phyloP scores from a whole-genome alignment of 2,329 filamentous ascomycete genomes.

The Leptographium wingfieldii region DNA sequence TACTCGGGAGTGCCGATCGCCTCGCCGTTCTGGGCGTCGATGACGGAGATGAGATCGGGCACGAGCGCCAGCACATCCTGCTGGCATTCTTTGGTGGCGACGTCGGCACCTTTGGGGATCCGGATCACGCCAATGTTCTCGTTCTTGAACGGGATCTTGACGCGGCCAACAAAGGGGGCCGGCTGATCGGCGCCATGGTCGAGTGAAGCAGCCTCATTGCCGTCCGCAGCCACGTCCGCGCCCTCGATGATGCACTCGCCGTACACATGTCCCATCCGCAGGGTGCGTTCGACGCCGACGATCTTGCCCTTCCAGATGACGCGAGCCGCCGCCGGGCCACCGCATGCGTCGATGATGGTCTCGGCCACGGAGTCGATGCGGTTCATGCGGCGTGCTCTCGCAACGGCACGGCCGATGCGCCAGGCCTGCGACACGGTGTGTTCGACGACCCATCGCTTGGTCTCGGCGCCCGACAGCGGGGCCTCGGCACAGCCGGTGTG shows the following conservation, averaged over 20 bases:
- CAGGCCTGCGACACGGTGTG: constrained; percentile 40
- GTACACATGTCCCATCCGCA: constrained; percentile 46
- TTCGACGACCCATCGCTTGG: constrained; percentile 36
- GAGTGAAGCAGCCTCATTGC: no score
- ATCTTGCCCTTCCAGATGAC: constrained; percentile 55
- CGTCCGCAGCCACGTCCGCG: constrained; percentile 19
- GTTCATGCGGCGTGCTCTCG: constrained; percentile 33
- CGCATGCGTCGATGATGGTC: constrained; percentile 44
- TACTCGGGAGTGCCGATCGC: constrained; percentile 40
- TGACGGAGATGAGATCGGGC: constrained; percentile 35
- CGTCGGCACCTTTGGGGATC: constrained; percentile 9
- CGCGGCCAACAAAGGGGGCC: constrained; percentile 25
- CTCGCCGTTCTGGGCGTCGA: constrained; percentile 34
- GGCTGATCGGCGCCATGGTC: background rate
- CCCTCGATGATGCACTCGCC: constrained; percentile 45
- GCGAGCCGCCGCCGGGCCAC: constrained; percentile 37
- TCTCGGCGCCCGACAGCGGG: constrained; percentile 35
- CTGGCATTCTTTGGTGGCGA: constrained; percentile 14
- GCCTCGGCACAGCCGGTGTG: constrained; percentile 35
- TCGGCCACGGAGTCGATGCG: constrained; percentile 42
- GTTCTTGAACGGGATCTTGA: constrained; percentile 62
- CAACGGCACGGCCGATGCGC: constrained; percentile 49
- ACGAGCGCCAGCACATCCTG: constrained; percentile 32
- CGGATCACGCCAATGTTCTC: constrained; percentile 53
- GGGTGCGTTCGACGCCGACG: constrained; percentile 41